Evolutionary conservation across 148 eudicot genomes (phyloP).

Genomic region (Spergularia marina): DNA sequence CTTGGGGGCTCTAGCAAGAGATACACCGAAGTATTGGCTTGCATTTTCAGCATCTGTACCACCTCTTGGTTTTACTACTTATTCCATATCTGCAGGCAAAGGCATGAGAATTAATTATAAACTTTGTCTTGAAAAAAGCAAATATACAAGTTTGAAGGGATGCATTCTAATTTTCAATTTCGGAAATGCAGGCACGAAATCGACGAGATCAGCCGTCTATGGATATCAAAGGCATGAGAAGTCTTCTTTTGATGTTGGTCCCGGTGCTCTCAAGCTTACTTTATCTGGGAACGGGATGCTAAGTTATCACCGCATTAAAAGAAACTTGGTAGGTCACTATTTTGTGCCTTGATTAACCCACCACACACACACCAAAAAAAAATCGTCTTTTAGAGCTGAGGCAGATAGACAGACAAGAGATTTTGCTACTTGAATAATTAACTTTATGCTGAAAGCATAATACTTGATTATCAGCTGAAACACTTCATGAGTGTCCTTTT

Average conservation of each 20-base stretch:
- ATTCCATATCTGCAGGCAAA: constrained; percentile 44
- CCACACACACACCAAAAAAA: no score
- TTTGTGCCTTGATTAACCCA: background rate
- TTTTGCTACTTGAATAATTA: constrained; percentile 2
- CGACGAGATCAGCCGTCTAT: constrained; percentile 41
- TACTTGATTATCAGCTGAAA: background rate
- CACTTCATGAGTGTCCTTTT: background rate
- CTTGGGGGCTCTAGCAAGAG: constrained; percentile 44
- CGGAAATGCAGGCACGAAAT: constrained; percentile 38
- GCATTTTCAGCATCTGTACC: constrained; percentile 67
- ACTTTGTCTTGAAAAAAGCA: constrained; percentile 1
- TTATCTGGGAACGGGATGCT: constrained; percentile 45
- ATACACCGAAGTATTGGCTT: constrained; percentile 56
- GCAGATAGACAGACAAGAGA: background rate
- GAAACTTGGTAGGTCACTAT: constrained; percentile 48
- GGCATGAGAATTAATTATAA: constrained; percentile 34
- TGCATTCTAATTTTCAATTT: constrained; percentile 12
- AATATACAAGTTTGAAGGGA: background rate
- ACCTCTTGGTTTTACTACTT: constrained; percentile 80
- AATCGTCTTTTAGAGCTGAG: no score
- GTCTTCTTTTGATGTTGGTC: constrained; percentile 52
- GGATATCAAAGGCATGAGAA: constrained; percentile 35
- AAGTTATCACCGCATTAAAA: constrained; percentile 39
- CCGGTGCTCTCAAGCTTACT: constrained; percentile 49
- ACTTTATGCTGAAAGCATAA: background rate